Conservation (phyloP, 2,329 filamentous ascomycete species). For the Fusarium sp. region DNA sequence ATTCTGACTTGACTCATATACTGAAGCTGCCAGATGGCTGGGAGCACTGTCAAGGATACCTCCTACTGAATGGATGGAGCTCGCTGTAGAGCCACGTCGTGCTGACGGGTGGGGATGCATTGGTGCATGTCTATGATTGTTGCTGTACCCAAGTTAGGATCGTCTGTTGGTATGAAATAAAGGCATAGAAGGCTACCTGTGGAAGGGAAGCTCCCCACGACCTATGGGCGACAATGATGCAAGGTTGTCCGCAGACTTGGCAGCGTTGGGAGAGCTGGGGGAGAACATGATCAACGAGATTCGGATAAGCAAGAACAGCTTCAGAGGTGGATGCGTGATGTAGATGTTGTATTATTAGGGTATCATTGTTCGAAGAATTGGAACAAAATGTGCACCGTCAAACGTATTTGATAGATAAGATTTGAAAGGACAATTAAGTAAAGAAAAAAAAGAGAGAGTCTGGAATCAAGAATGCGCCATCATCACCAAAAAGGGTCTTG, state of each 20-base stretch:
- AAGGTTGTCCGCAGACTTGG: constrained; percentile 75
- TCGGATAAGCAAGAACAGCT: constrained; percentile 41
- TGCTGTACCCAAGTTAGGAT: constrained; percentile 42
- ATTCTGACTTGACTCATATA: constrained; percentile 84
- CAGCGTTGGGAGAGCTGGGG: constrained; percentile 64
- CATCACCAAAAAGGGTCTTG: constrained; percentile 37
- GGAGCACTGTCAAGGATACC: constrained; percentile 81
- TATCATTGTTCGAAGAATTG: constrained; percentile 59
- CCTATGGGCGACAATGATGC: constrained; percentile 63
- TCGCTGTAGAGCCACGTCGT: constrained; percentile 84
- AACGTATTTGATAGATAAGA: constrained; percentile 16
- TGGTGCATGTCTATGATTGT: constrained; percentile 58
- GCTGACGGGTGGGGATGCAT: constrained; percentile 60
- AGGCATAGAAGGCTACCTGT: constrained; percentile 57
- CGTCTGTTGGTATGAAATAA: background rate
- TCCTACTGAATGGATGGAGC: constrained; percentile 88
- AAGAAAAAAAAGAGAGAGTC: constrained; percentile 24
- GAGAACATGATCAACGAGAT: constrained; percentile 65
- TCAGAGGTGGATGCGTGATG: constrained; percentile 51
- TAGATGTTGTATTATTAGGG: constrained; percentile 56
- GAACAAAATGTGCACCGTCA: constrained; percentile 28
- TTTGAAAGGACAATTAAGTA: constrained; percentile 32
- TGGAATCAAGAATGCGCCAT: constrained; percentile 38
- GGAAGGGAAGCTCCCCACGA: constrained; percentile 69
- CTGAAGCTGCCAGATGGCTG: constrained; percentile 65